Evolutionary conservation across 306 rosid genomes (phyloP), one percentile per base, ranked within the genome.

Genomic region (Vigna angularis): DNA sequence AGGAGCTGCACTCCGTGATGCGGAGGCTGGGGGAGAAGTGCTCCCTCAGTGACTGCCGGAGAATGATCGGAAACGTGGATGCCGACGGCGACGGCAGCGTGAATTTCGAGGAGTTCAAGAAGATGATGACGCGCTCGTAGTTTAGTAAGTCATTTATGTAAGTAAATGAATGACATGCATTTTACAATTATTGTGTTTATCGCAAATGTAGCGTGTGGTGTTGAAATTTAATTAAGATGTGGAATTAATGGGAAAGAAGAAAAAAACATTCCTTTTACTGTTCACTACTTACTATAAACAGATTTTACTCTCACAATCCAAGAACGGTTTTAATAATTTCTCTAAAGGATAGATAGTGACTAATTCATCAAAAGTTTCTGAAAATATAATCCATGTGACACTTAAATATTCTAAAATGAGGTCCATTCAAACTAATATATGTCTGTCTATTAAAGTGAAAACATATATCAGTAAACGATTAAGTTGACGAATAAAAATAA

Each of bases 41-140:
- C 70, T 83, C 97, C 66, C 82, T 85, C 20, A 69, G 79, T 4
- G 96, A 93, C 22, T 93, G 98, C 78, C 49, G 79, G 67, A 82
- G 57, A 72, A 93, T 93, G 92, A 93, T 93, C 73, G 62, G 77
- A 10, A 84, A 89, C 53, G 98, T 93, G 5, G 98, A 93, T n/a
- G 88, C 85, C 6, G 98, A 93, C 67, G 96, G 98, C 72, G 96
- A 93, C 50, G 96, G 94, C 7, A 83, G 62, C 85, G 94, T 93
- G 50, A 91, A 93, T 53, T 93, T 93, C 86, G 93, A 91, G 48
- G 98, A 93, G 86, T 93, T 93, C 89, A 93, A 93, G 89, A 93
- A 86, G 87, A 93, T 93, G 98, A 93, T 93, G 98, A 78, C 81
- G 11, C 89, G 85, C 8, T 49, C 68, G 15, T 87, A 78, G 57